phyloP scores from a whole-genome alignment of 192 early-diverging fungal genomes.

The Entomortierella beljakovae region DNA sequence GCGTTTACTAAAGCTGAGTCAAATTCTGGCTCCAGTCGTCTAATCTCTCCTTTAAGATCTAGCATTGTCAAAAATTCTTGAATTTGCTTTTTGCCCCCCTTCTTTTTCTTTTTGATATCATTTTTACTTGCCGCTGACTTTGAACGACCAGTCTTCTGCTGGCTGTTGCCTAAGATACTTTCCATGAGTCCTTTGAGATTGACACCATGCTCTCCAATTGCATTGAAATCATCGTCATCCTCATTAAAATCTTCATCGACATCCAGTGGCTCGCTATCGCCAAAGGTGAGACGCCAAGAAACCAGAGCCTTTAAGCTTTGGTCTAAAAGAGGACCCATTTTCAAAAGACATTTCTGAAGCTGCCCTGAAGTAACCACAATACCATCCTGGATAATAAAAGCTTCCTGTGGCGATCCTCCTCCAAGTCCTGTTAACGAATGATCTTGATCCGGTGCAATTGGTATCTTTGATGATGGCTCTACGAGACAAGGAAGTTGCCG shows the following conservation, averaged over 20 bases:
- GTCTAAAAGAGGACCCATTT: slow-evolving; percentile 42
- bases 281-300: slow-evolving; percentile 43
- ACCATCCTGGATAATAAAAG: slow-evolving; percentile 22
- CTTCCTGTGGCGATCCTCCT: slow-evolving; percentile 26
- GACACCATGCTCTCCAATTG: not conserved
- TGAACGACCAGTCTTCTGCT: slow-evolving; percentile 3
- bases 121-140: not conserved
- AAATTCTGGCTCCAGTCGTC: slow-evolving; percentile 39
- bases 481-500: slow-evolving; percentile 30
- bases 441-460: slow-evolving; percentile 33
- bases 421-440: slow-evolving; percentile 37
- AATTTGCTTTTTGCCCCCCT: slow-evolving; percentile 18
- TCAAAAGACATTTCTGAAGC: slow-evolving; percentile 41
- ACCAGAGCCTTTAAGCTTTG: slow-evolving; percentile 25
- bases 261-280: slow-evolving; percentile 3
- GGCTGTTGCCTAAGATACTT: not conserved
- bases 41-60: slow-evolving; percentile 37
- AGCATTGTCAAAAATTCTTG: slow-evolving; percentile 49
- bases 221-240: not conserved
- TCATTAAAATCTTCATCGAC: slow-evolving; percentile 8
- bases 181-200: slow-evolving; percentile 11
- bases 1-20: slow-evolving; percentile 39
- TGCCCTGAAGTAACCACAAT: slow-evolving; percentile 45
- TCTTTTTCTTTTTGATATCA: not conserved
- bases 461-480: slow-evolving; percentile 23